These are phyloP conservation scores for Emiliania huxleyi DNA, from an alignment of 78 protist species.

Conservation along the genomic window DNA sequence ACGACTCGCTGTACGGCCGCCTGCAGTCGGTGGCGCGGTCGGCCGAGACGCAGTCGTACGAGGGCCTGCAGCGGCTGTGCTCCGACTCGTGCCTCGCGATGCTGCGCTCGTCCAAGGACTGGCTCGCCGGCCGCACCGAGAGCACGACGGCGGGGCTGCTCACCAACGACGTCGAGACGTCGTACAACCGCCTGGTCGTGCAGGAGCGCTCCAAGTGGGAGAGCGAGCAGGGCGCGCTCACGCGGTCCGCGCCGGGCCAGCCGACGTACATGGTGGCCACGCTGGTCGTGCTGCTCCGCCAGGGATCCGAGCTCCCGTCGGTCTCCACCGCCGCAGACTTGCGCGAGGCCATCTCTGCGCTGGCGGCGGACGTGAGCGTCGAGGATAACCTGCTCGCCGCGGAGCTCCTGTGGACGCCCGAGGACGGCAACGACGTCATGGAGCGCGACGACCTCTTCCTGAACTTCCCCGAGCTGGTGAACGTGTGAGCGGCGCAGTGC, in stretches of 20 bases:
- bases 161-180: not conserved
- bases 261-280: slow-evolving; percentile 3
- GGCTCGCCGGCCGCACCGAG: not conserved
- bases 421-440: not conserved
- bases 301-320: not conserved
- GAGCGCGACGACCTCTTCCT: not conserved
- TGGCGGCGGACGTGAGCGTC: not conserved
- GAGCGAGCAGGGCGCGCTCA: not conserved
- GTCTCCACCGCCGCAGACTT: not conserved
- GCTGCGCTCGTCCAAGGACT: not conserved
- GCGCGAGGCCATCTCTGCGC: not conserved
- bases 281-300: not conserved
- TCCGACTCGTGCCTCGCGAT: slow-evolving; percentile 29
- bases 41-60: not conserved
- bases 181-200: not conserved
- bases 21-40: not conserved
- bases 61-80: not conserved
- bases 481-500: no score
- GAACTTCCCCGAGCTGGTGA: slow-evolving; percentile 7
- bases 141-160: not conserved
- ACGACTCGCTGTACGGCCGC: not conserved
- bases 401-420: slow-evolving; percentile 19
- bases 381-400: slow-evolving; percentile 10
- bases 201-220: slow-evolving; percentile 29
- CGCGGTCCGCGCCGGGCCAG: not conserved